Percentiles rank a stretch among this genome's conserved stretches.
Evolutionary conservation across 768 basidiomycete species (phyloP).

Genomic region (Lactarius pseudohatsudake): DNA sequence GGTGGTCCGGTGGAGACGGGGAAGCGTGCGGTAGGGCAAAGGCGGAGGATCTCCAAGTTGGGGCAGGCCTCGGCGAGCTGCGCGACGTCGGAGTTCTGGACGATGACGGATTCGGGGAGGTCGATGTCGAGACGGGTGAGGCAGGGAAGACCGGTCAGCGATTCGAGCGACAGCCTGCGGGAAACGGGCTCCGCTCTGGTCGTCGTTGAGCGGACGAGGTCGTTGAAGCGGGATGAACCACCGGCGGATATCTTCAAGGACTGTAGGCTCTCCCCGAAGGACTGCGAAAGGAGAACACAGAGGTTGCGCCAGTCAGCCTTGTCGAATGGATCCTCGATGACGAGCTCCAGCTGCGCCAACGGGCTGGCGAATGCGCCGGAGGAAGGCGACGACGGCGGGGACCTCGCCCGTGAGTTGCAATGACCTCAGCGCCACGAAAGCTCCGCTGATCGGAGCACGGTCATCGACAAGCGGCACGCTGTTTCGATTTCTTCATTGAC

Average conservation of each 20-base stretch:
- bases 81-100: slow-evolving; percentile 59
- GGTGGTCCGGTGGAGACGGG: slow-evolving; percentile 51
- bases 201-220: slow-evolving; percentile 78
- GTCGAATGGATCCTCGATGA: slow-evolving; percentile 78
- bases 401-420: slow-evolving; percentile 71
- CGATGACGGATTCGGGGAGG: slow-evolving; percentile 72
- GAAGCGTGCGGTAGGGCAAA: slow-evolving; percentile 71
- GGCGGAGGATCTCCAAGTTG: slow-evolving; percentile 62
- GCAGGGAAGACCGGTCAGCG: slow-evolving; percentile 51
- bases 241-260: slow-evolving; percentile 63
- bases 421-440: slow-evolving; percentile 57
- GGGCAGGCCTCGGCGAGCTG: slow-evolving; percentile 62
- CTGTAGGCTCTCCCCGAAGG: slow-evolving; percentile 58
- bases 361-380: slow-evolving; percentile 65
- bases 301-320: slow-evolving; percentile 75
- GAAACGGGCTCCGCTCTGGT: slow-evolving; percentile 60
- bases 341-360: slow-evolving; percentile 67
- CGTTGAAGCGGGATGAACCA: slow-evolving; percentile 73
- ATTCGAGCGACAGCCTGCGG: slow-evolving; percentile 59
- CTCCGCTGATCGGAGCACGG: slow-evolving; percentile 48
- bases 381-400: slow-evolving; percentile 67
- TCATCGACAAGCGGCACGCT: slow-evolving; percentile 47
- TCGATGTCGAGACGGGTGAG: slow-evolving; percentile 71
- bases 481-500: slow-evolving; percentile 54
- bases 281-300: slow-evolving; percentile 58